phyloP scores from a whole-genome alignment of 768 basidiomycete species.

The Lactarius sanguifluus region DNA sequence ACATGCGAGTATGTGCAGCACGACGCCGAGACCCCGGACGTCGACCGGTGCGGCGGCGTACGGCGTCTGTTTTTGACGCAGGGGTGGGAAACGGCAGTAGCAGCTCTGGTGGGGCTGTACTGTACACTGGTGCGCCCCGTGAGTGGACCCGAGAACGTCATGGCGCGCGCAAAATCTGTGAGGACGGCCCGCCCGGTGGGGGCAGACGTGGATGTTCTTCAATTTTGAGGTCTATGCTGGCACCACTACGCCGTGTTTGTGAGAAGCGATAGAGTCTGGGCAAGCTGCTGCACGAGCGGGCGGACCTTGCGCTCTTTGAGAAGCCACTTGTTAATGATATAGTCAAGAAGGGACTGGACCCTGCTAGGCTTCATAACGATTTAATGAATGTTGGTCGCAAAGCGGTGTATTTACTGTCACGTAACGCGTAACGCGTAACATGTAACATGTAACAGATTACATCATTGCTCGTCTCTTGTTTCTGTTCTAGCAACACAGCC shows the following conservation, averaged over 20 bases:
- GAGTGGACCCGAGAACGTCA: not conserved
- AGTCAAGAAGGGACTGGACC: conserved; percentile 3
- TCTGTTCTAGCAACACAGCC: conserved; percentile 5
- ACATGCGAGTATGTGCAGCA: conserved; percentile 12
- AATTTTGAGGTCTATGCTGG: conserved; percentile 11
- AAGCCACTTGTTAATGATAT: not conserved
- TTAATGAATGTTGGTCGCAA: not conserved
- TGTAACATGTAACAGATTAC: no score
- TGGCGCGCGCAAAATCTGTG: conserved; percentile 6
- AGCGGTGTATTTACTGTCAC: not conserved
- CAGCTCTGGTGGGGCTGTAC: conserved; percentile 5
- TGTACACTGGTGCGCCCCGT: not conserved
- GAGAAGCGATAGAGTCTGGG: conserved; percentile 8
- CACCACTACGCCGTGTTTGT: no score
- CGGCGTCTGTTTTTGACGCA: conserved; percentile 2
- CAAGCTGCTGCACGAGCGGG: conserved; percentile 13
- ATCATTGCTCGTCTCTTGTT: conserved; percentile 15
- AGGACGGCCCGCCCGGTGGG: not conserved
- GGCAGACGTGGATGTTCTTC: not conserved
- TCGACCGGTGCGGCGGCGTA: conserved; percentile 10
- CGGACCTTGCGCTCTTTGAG: conserved; percentile 1
- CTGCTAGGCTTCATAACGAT: not conserved
- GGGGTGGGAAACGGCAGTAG: not conserved
- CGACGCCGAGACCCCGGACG: conserved; percentile 14
- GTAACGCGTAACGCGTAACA: no score